Conservation (phyloP, 75 land plant species). For the Ceratopteris richardii region DNA sequence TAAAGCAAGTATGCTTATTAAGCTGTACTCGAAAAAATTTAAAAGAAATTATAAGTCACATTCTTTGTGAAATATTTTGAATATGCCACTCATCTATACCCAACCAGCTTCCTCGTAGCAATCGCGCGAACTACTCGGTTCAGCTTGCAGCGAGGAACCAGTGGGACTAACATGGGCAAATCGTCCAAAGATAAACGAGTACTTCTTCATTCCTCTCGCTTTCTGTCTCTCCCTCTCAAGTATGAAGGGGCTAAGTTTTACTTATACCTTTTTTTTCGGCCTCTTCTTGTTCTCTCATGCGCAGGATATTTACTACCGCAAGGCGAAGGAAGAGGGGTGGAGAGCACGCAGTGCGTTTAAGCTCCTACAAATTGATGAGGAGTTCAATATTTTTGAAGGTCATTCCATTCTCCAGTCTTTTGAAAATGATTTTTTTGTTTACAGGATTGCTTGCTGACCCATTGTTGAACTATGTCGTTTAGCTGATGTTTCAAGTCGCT, state of each 20-base stretch:
- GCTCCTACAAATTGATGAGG: conserved; percentile 96
- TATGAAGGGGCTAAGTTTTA: neutral
- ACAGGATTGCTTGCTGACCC: too few relatives aligned
- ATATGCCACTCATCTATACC: too few relatives aligned
- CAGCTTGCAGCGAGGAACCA: too few relatives aligned
- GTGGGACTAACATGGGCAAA: conserved; percentile 64
- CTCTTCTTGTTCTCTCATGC: neutral
- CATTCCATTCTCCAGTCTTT: neutral
- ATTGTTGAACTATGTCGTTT: too few relatives aligned
- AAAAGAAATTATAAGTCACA: too few relatives aligned
- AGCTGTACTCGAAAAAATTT: too few relatives aligned
- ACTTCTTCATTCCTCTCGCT: neutral
- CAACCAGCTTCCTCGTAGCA: too few relatives aligned
- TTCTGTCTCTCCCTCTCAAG: neutral
- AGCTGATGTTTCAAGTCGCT: too few relatives aligned
- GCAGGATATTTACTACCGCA: conserved; percentile 94
- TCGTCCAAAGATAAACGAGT: conserved; percentile 96
- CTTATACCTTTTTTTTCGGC: neutral
- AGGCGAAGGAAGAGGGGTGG: conserved; percentile 99
- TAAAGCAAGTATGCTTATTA: too few relatives aligned
- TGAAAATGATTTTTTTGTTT: too few relatives aligned
- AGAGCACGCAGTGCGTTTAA: conserved; percentile 97
- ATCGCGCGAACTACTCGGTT: too few relatives aligned
- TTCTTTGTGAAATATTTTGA: too few relatives aligned
- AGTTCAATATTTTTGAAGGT: conserved; percentile 88